Evolutionary conservation across 352 stramenopile species (phyloP), one percentile per base, ranked within the genome.

Genomic region (Phytophthora hybrid): DNA sequence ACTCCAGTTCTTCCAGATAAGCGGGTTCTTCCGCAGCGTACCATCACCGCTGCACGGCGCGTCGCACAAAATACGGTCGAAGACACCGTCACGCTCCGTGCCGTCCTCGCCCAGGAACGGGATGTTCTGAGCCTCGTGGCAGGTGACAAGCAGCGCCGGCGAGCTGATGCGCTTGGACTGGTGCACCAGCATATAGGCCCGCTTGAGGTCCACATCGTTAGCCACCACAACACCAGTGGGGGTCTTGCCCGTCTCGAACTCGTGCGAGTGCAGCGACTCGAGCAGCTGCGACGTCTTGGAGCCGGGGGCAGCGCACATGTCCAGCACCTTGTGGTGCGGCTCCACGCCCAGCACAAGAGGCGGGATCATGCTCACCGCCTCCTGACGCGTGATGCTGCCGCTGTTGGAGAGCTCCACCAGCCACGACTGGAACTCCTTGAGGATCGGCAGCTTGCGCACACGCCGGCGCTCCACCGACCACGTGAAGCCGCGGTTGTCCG

Each of bases 271-370:
- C 26, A 98, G 79, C 32, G 91, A 93, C 80, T 98, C 98, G 5
- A 99, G 88, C 47, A 99, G 81, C 84, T 99, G 98, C 69, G 95
- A 98, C 34, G 98, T 99, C 84, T 99, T 99, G 58, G 93, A 99
- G 23, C 98, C 98, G 10, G 98, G 98, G 11, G 98, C 98, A 4
- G 98, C 98, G 74, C 97, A 99, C 95, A 99, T 98, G 82, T 99
- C 97, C n/a, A 99, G 87, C 32, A 92, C 89, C 56, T 89, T 92
- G 85, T 99, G 94, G 74, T 98, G 83, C 26, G 93, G 90, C 73
- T 99, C 78, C 18, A 98, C 96, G 66, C 96, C 87, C 29, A 99
- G 84, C 49, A 99, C 94, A 53, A 99, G 91, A 26, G 98, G 98
- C 19, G 98, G 98, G 60, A 99, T 97, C 98, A 99, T 99, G 72